Conservation (phyloP, 192 early-diverging fungal species). For the Thoreauomyces humboldtii region DNA sequence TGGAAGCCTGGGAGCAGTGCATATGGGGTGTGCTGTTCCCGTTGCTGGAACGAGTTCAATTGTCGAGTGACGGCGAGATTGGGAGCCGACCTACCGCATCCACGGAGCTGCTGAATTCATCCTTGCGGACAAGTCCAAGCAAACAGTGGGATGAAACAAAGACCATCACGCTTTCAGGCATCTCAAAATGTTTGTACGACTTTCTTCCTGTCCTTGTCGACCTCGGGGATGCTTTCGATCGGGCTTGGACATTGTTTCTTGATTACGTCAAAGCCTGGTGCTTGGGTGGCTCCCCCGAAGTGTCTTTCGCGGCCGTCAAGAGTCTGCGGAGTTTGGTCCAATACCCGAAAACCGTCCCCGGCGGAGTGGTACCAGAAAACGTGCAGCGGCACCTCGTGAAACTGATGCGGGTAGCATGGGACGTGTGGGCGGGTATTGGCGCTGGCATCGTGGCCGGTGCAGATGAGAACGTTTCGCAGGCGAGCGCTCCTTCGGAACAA, state of each 20-base stretch:
- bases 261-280: constrained; percentile 71
- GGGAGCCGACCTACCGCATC: background rate
- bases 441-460: constrained; percentile 48
- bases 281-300: constrained; percentile 68
- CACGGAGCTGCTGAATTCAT: background rate
- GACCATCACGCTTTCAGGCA: constrained; percentile 67
- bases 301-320: constrained; percentile 72
- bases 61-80: constrained; percentile 40
- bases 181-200: constrained; percentile 64
- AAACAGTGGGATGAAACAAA: constrained; percentile 94
- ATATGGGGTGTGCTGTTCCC: constrained; percentile 88
- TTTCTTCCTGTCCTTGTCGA: constrained; percentile 63
- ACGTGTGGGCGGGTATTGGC: constrained; percentile 74
- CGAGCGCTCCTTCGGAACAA: background rate
- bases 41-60: constrained; percentile 67
- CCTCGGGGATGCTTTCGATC: constrained; percentile 61
- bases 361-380: constrained; percentile 18
- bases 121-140: constrained; percentile 56
- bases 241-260: constrained; percentile 67
- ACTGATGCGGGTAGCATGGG: constrained; percentile 67
- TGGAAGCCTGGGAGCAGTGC: constrained; percentile 77
- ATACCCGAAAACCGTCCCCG: constrained; percentile 32
- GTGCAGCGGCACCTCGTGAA: constrained; percentile 29
- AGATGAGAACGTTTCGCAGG: constrained; percentile 25
- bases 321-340: constrained; percentile 61